A percentile compares a stretch with the other conserved stretches of the same genome.
phyloP scores from a whole-genome alignment of 208 protist genomes.

The Acanthamoeba healyi region DNA sequence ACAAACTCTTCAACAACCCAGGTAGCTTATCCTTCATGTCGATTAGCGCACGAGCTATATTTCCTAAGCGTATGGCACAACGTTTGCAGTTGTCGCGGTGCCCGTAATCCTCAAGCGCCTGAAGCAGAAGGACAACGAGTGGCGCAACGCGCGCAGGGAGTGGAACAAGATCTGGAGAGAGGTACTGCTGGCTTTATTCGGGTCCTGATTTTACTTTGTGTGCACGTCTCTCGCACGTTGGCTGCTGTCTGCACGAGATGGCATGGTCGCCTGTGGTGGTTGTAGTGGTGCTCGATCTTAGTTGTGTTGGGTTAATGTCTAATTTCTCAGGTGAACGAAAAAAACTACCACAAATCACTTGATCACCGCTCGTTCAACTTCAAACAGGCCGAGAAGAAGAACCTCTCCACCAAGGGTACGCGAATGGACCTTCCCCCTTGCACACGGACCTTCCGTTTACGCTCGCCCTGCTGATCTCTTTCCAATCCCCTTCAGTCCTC shows the following conservation, averaged over 20 bases:
- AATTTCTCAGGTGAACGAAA: slow-evolving; percentile 81
- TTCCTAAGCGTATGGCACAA: not conserved
- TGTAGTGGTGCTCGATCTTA: not conserved
- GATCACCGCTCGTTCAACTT: slow-evolving; percentile 89
- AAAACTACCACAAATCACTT: slow-evolving; percentile 89
- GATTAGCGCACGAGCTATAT: not conserved
- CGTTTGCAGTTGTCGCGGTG: slow-evolving; percentile 74
- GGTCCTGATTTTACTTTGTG: not conserved
- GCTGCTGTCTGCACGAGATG: no score
- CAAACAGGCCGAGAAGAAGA: slow-evolving; percentile 90
- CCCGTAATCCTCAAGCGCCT: slow-evolving; percentile 90
- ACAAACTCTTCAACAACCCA: slow-evolving; percentile 61
- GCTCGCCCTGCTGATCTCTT: no score
- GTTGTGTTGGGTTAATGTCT: not conserved
- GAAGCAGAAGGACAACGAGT: slow-evolving; percentile 91
- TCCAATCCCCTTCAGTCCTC: slow-evolving; percentile 66
- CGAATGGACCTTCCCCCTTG: not conserved
- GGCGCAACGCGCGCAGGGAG: slow-evolving; percentile 85
- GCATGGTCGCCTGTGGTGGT: not conserved
- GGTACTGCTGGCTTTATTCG: slow-evolving; percentile 57
- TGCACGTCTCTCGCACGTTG: not conserved
- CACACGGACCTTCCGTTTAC: not conserved
- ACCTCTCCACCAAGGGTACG: slow-evolving; percentile 82
- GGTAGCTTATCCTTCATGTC: not conserved
- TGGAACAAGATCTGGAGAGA: slow-evolving; percentile 92